A percentile compares a stretch with the other conserved stretches of the same genome.
phyloP scores from a whole-genome alignment of 345 rosid species.

The Brassica carinata region DNA sequence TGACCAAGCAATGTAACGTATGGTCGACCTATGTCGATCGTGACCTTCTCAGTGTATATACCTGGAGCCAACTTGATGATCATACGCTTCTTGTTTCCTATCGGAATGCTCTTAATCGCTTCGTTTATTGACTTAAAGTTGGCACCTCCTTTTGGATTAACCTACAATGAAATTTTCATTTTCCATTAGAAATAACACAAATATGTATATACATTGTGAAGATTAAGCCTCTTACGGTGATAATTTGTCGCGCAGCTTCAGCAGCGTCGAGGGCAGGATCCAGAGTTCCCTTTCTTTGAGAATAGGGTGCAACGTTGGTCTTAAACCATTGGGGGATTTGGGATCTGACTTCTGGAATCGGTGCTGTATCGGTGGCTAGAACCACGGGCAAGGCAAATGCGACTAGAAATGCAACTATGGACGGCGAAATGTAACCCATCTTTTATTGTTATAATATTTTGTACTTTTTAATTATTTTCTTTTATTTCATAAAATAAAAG shows the following conservation, averaged over 20 bases:
- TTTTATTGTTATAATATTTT: neutral
- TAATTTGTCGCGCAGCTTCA: slow-evolving; percentile 39
- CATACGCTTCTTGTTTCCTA: slow-evolving; percentile 57
- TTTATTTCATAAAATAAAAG: slow-evolving; percentile 27
- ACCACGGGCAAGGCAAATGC: slow-evolving; percentile 9
- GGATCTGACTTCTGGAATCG: slow-evolving; percentile 44
- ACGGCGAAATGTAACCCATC: slow-evolving; percentile 19
- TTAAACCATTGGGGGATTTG: slow-evolving; percentile 48
- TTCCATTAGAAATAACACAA: slow-evolving; percentile 14
- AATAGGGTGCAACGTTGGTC: slow-evolving; percentile 32
- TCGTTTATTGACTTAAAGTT: slow-evolving; percentile 52
- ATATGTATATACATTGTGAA: neutral
- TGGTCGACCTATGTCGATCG: slow-evolving; percentile 43
- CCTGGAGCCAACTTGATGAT: slow-evolving; percentile 56
- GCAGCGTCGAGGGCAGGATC: slow-evolving; percentile 54
- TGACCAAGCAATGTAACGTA: slow-evolving; percentile 57
- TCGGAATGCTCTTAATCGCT: slow-evolving; percentile 54
- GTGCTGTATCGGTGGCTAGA: slow-evolving; percentile 27
- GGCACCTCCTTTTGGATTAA: slow-evolving; percentile 36
- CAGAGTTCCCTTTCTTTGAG: slow-evolving; percentile 38
- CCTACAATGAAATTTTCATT: slow-evolving; percentile 4
- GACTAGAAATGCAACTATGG: slow-evolving; percentile 16
- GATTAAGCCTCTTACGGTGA: slow-evolving; percentile 41
- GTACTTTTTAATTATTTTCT: slow-evolving; percentile 13
- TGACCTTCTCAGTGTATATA: slow-evolving; percentile 59